Percentiles rank a stretch among this genome's conserved stretches.
Conservation (phyloP, 257 asterid genomes). For the Ballota nigra region DNA sequence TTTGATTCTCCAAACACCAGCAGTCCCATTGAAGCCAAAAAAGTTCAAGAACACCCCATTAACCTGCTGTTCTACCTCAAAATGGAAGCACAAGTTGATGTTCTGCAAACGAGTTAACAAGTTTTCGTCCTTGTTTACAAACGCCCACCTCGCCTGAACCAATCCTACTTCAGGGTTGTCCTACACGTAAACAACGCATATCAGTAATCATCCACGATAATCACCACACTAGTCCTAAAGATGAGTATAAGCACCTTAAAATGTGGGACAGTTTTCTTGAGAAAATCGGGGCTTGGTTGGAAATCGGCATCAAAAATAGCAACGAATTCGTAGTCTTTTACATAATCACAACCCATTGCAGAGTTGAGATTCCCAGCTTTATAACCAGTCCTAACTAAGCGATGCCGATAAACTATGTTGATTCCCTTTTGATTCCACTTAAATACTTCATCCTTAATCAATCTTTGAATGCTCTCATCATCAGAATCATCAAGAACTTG, state of each 20-base stretch:
- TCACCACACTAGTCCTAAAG: too few species aligned
- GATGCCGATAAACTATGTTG: conserved; percentile 61
- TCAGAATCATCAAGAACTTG: conserved; percentile 75
- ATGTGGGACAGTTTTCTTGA: conserved; percentile 66
- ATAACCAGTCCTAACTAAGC: conserved; percentile 59
- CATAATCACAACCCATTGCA: conserved; percentile 69
- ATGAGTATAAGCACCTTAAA: conserved; percentile 38
- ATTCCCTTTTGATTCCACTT: conserved; percentile 60
- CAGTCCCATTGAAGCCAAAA: conserved; percentile 75
- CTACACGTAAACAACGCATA: conserved; percentile 29
- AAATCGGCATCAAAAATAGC: conserved; percentile 82
- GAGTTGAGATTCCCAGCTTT: conserved; percentile 80
- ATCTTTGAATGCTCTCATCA: conserved; percentile 42
- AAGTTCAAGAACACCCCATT: conserved; percentile 70
- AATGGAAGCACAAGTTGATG: conserved; percentile 64
- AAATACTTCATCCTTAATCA: conserved; percentile 49
- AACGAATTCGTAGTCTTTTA: conserved; percentile 60
- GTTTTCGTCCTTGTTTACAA: conserved; percentile 70
- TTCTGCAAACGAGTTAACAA: conserved; percentile 68
- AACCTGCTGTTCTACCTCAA: conserved; percentile 81
- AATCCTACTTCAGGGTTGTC: conserved; percentile 58
- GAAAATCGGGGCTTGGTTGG: conserved; percentile 64
- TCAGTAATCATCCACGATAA: background rate
- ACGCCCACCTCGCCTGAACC: conserved; percentile 73
- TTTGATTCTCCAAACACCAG: conserved; percentile 75